A percentile compares a stretch with the other conserved stretches of the same genome.
These are phyloP conservation scores for Sarocladium strictum DNA, from an alignment of 2,329 filamentous ascomycete genomes.

Conservation along the genomic window DNA sequence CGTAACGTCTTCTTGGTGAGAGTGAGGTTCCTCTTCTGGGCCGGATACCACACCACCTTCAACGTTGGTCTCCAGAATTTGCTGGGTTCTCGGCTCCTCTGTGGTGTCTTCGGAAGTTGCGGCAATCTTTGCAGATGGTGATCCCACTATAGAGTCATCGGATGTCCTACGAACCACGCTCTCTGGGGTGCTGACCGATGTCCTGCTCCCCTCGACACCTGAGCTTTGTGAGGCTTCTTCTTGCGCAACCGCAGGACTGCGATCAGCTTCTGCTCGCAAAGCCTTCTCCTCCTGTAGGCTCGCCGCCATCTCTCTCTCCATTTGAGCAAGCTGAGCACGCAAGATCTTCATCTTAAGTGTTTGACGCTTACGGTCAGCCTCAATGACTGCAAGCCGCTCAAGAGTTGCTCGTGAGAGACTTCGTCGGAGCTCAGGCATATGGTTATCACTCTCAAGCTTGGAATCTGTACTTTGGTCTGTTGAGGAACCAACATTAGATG, in stretches of 20 bases:
- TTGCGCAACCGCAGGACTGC: not conserved
- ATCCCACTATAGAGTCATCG: no score
- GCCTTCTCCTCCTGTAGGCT: conserved; percentile 20
- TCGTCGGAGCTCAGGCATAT: conserved; percentile 10
- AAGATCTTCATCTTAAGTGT: conserved; percentile 40
- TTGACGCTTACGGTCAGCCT: conserved; percentile 31
- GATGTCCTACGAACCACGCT: no score
- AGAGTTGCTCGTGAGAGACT: conserved; percentile 28
- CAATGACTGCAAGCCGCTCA: conserved; percentile 29
- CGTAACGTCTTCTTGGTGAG: no score
- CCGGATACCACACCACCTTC: not conserved
- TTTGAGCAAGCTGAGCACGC: conserved; percentile 38
- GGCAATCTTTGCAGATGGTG: no score
- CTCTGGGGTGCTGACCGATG: no score
- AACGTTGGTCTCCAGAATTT: not conserved
- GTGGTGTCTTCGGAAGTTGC: no score
- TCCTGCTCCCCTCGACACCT: no score
- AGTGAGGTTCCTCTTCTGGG: not conserved
- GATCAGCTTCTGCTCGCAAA: not conserved
- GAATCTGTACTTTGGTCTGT: not conserved
- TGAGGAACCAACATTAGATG: not conserved
- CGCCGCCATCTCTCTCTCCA: conserved; percentile 43
- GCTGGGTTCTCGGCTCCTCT: no score
- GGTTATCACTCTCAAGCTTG: conserved; percentile 4
- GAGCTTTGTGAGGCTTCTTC: no score